Percentiles rank a stretch among this genome's conserved stretches.
These are phyloP conservation scores for Rhypophila decipiens DNA, from an alignment of 495 filamentous ascomycete species.

Conservation along the genomic window DNA sequence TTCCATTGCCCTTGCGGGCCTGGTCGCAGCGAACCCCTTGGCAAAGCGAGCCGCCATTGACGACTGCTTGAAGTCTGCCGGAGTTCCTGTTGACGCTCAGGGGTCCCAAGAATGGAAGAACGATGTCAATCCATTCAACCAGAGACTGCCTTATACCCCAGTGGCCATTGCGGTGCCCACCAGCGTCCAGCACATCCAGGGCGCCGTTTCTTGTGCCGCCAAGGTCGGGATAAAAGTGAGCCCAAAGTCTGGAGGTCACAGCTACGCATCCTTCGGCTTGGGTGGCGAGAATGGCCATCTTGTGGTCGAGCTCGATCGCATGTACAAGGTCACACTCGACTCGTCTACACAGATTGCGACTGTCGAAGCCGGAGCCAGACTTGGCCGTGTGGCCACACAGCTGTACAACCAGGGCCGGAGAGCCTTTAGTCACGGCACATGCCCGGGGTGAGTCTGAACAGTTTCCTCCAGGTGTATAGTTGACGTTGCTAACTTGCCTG, in stretches of 20 bases:
- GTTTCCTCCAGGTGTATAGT: neutral
- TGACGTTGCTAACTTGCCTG: slow-evolving; percentile 4
- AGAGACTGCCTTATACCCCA: slow-evolving; percentile 30
- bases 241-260: slow-evolving; percentile 41
- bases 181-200: slow-evolving; percentile 33
- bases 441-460: slow-evolving; percentile 28
- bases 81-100: slow-evolving; percentile 24
- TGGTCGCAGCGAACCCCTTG: slow-evolving; percentile 15
- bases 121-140: slow-evolving; percentile 36
- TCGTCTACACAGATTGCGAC: slow-evolving; percentile 32
- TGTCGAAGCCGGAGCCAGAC: slow-evolving; percentile 31
- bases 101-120: slow-evolving; percentile 32
- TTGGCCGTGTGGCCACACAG: slow-evolving; percentile 34
- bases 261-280: slow-evolving; percentile 40
- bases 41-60: slow-evolving; percentile 29
- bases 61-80: slow-evolving; percentile 32
- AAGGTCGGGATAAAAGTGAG: slow-evolving; percentile 36
- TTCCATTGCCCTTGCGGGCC: slow-evolving; percentile 8
- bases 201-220: slow-evolving; percentile 34
- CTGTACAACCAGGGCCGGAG: slow-evolving; percentile 34
- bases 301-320: slow-evolving; percentile 37
- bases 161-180: slow-evolving; percentile 37
- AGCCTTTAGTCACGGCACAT: slow-evolving; percentile 41
- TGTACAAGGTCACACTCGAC: slow-evolving; percentile 36
- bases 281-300: slow-evolving; percentile 44